Evolutionary conservation across 164 flowering plant species (phyloP), one percentile per base, ranked within the genome.

Genomic region (Vitis rotundifolia): DNA sequence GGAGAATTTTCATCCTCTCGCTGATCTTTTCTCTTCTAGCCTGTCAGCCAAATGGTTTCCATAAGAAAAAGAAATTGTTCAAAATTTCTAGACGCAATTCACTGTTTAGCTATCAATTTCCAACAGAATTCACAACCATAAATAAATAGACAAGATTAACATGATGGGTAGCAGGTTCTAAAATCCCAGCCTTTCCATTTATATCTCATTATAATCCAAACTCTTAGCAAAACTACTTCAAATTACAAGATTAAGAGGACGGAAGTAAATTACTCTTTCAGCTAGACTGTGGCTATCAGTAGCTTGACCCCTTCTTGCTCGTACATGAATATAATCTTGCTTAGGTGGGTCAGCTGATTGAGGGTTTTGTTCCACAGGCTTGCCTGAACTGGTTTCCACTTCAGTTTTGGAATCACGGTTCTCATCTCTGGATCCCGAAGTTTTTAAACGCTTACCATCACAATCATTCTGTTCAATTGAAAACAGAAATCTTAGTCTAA

Each of bases 221-320:
- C 44, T 37, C 44, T 37, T 37, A 6, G 44, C 44, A 65, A 50
- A 9, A 51, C 16, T 22, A 65, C 1, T 26, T 18, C 44, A 29
- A 48, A 68, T 22, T 59, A 56, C 15, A 60, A 18, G 12, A 16
- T 26, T 7, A 7, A 65, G 19, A 61, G 59, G 54, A 51, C 4
- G 15, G 44, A 51, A 67, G 61, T 15, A 26, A 18, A 68, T 80
- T 88, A 91, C 94, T 76, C 94, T 81, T 78, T 89, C 97, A 6
- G 97, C 94, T 44, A 91, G 79, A 74, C 97, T 91, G 78, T 91
- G 94, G 76, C 94, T 91, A 72, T 91, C 91, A n/a, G 94, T 91
- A 29, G 97, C 97, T 81, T 91, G 94, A 51, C 97, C 94, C 75
- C 94, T 74, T 71, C 97, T 85, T 22, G 97, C 97, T 77, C 97